Evolutionary conservation across 345 rosid species (phyloP), one percentile per base, ranked within the genome.

Genomic region (Turritis glabra): DNA sequence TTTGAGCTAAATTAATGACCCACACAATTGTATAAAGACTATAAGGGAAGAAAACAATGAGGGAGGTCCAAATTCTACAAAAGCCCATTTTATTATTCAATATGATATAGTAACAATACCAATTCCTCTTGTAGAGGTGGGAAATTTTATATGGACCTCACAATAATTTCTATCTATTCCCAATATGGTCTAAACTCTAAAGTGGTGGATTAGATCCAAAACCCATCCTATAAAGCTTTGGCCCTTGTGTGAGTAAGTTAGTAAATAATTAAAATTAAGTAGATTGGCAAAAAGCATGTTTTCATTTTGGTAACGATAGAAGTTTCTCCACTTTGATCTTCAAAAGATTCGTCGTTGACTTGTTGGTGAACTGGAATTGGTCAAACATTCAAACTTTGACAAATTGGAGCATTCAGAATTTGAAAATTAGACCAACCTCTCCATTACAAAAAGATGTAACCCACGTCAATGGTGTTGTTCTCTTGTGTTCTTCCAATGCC

Each of bases 361-460:
- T 69, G 69, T 60, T 12, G 44, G 67, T 74, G 27, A 69, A 3
- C 6, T 63, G 43, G 76, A 70, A 25, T 63, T n/a, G 19, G 66
- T 76, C 75, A 54, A 54, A 63, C 54, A 64, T 23, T 64, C 77
- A 69, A 70, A 62, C 52, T 69, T 76, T 5, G 65, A 69, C 71
- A 61, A 53, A 62, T 10, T 3, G 37, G 54, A 75, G 73, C 54
- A 62, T 61, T 14, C 54, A 30, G 38, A 46, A 67, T 19, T 77
- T 63, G 69, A 68, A 70, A 38, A 44, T 21, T 46, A 76, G 75
- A 77, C 60, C 65, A 77, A 76, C 80, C 71, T 63, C 75, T 61
- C 64, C 74, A 53, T 23, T 35, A 75, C 68, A 37, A 4, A 76
- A 52, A 60, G 3, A 69, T 53, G 32, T 27, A 41, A 32, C 40